Evolutionary conservation across 805 yeast genomes (phyloP).

Genomic region (Cyberlindnera xylosilytica): DNA sequence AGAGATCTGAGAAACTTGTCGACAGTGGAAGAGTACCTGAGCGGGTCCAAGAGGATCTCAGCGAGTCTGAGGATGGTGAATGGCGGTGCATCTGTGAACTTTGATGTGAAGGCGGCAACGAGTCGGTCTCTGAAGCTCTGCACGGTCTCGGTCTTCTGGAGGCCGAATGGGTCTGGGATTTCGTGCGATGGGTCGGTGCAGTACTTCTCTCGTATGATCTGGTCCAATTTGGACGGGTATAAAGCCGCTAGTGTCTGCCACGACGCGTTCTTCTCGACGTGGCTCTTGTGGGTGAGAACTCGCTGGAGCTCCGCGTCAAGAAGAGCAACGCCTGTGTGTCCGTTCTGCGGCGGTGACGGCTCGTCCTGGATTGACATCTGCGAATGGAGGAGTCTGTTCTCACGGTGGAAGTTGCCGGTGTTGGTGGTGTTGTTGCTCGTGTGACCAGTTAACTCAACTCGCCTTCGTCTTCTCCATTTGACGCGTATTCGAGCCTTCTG

Average conservation of each 20-base stretch:
- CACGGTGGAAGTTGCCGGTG: no score
- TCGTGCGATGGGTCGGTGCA: not conserved
- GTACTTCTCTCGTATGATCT: constrained; percentile 10
- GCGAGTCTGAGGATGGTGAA: constrained; percentile 47
- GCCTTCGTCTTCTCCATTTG: no score
- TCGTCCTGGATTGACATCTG: not conserved
- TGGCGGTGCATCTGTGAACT: constrained; percentile 33
- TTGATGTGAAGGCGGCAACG: constrained; percentile 4
- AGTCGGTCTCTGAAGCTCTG: constrained; percentile 9
- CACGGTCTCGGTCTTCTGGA: constrained; percentile 4
- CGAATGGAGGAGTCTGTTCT: not conserved
- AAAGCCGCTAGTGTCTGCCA: constrained; percentile 1
- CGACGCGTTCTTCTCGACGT: constrained; percentile 1
- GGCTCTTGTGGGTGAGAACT: constrained; percentile 4
- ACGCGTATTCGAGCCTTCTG: no score
- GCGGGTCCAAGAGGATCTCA: constrained; percentile 45
- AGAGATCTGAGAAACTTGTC: constrained; percentile 46
- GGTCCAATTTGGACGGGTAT: constrained; percentile 7
- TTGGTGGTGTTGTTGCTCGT: no score
- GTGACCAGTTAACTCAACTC: not conserved
- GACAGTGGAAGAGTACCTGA: constrained; percentile 34
- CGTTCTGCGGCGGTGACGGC: not conserved
- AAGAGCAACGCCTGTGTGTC: constrained; percentile 3
- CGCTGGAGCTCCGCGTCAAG: constrained; percentile 11
- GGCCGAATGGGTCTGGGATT: constrained; percentile 13